Evolutionary conservation across 331 rosid genomes (phyloP).

Genomic region (Stylosanthes scabra): DNA sequence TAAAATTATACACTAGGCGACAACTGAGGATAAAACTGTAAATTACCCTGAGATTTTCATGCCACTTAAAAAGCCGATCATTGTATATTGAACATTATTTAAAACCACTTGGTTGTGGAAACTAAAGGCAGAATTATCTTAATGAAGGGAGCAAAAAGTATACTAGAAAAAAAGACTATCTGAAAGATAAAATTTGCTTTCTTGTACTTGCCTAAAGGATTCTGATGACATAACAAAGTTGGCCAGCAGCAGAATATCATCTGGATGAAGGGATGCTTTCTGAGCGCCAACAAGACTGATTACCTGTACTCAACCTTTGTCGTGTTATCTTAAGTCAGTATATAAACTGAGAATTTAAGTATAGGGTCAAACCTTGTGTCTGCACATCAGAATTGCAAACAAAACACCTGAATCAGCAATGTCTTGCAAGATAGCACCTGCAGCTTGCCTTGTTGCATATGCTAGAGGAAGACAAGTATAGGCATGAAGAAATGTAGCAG

Average conservation of each 20-base stretch:
- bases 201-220: slow-evolving; percentile 85
- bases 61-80: slow-evolving; percentile 8
- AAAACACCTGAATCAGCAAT: slow-evolving; percentile 93
- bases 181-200: slow-evolving; percentile 26
- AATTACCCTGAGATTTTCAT: slow-evolving; percentile 6
- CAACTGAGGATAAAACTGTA: slow-evolving; percentile 4
- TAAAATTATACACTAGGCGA: neutral
- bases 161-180: neutral
- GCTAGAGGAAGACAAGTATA: slow-evolving; percentile 98
- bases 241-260: slow-evolving; percentile 90
- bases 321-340: slow-evolving; percentile 35
- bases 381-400: slow-evolving; percentile 95
- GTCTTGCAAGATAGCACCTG: slow-evolving; percentile 95
- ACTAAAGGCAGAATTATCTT: neutral
- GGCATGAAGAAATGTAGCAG: slow-evolving; percentile 96
- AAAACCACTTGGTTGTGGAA: neutral
- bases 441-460: slow-evolving; percentile 95
- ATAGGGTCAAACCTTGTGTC: slow-evolving; percentile 73
- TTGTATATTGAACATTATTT: slow-evolving; percentile 5
- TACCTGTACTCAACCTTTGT: slow-evolving; percentile 69
- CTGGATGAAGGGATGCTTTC: slow-evolving; percentile 98
- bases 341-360: slow-evolving; percentile 3
- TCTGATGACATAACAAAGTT: slow-evolving; percentile 96
- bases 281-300: slow-evolving; percentile 98
- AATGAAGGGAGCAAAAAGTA: too few relatives aligned